Evolutionary conservation across 331 rosid species (phyloP), one percentile per base, ranked within the genome.

Genomic region (Malus hybrid): DNA sequence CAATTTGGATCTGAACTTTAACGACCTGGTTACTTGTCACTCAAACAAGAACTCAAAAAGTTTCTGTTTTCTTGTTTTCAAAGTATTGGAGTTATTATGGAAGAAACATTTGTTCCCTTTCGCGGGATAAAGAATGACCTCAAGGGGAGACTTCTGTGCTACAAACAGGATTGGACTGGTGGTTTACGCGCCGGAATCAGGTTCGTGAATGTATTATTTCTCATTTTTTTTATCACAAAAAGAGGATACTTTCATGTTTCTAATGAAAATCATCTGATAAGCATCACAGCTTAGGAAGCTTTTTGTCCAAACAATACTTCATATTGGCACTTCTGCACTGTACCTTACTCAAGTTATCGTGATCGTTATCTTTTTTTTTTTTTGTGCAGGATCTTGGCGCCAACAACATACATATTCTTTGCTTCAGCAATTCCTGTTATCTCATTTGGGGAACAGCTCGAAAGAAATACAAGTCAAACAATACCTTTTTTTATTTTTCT

Each of bases 361-460:
- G 57, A 77, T 63, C 22, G 48, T 69, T 79, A 30, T 82, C 64
- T 77, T 84, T 48, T 80, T 33, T 84, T 48, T 80, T 33, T 2
- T 7, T 7, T 28, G 22, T 80, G 62, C 66, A 94, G 99, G 93
- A 91, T 94, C 81, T 93, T 94, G 81, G 99, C 99, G 76, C 99
- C 99, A 68, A 94, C 99, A 33, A 90, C 97, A 52, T 94, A 94
- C 81, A 88, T 94, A 88, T 94, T 94, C 89, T 94, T 94, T 76
- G 99, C 99, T 85, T 94, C 98, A 24, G 93, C 97, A 75, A 91
- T 94, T 86, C 98, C 98, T 10, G 98, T 91, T 80, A 86, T 94
- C 79, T 94, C 98, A 62, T 94, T 94, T 44, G 98, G 98, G 80
- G 98, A 94, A 85, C 98, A 94, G 86, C 87, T 94, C 73, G 97